Percentiles rank a stretch among this genome's conserved stretches.
Evolutionary conservation across 2,329 filamentous ascomycete species (phyloP).

Genomic region (Bipolaris gigantea): DNA sequence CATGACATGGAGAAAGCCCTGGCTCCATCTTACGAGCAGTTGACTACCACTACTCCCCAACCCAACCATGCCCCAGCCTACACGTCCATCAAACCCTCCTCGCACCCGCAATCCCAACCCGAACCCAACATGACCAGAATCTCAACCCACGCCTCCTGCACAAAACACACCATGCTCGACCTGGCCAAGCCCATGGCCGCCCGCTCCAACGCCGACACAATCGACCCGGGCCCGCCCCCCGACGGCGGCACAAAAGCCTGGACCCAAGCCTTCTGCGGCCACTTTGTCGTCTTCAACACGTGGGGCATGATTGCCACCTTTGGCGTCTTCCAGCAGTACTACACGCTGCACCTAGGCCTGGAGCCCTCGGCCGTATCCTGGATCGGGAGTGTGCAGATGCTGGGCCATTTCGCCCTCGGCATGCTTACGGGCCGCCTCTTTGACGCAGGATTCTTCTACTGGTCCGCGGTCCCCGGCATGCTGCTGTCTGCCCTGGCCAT

Average conservation of each 20-base stretch:
- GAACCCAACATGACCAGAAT: slow-evolving; percentile 2
- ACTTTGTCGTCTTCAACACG: slow-evolving; percentile 43
- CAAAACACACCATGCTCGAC: slow-evolving; percentile 14
- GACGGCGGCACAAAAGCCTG: slow-evolving; percentile 45
- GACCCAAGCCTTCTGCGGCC: slow-evolving; percentile 43
- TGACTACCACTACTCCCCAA: background rate
- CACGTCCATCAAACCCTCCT: slow-evolving; percentile 8
- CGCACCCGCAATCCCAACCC: background rate
- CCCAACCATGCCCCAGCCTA: slow-evolving; percentile 6
- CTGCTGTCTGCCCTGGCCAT: slow-evolving; percentile 52
- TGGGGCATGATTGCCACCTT: slow-evolving; percentile 45
- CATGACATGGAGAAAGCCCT: slow-evolving; percentile 23
- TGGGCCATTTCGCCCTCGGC: slow-evolving; percentile 55
- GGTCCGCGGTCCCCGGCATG: slow-evolving; percentile 48
- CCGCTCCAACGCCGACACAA: slow-evolving; percentile 38
- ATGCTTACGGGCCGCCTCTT: slow-evolving; percentile 56
- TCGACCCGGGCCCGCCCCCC: slow-evolving; percentile 43
- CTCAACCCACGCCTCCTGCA: slow-evolving; percentile 5
- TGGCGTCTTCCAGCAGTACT: slow-evolving; percentile 44
- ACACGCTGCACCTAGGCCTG: slow-evolving; percentile 31
- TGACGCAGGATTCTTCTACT: slow-evolving; percentile 56
- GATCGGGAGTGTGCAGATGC: slow-evolving; percentile 57
- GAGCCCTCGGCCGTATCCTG: slow-evolving; percentile 53
- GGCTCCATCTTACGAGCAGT: background rate
- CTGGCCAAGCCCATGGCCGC: slow-evolving; percentile 34